Percentiles rank a stretch among this genome's conserved stretches.
Evolutionary conservation across 805 yeast genomes (phyloP).

Genomic region (Wickerhamiella cacticola): DNA sequence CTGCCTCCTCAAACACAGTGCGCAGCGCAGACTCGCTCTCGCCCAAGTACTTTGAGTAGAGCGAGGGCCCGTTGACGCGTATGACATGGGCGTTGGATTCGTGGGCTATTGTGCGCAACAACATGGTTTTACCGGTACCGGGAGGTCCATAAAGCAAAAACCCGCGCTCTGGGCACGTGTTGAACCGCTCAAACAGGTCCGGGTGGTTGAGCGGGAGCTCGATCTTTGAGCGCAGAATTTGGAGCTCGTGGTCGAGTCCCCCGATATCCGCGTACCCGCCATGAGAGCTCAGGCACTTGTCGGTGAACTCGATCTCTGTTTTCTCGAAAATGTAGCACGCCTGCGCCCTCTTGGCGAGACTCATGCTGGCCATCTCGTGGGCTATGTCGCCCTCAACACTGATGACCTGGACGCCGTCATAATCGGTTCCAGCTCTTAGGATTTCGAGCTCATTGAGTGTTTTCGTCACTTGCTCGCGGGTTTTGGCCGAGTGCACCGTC

Average conservation of each 20-base stretch:
- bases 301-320: slow-evolving; percentile 17
- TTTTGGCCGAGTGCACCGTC: slow-evolving; percentile 22
- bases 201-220: slow-evolving; percentile 76
- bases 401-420: slow-evolving; percentile 43
- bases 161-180: slow-evolving; percentile 89
- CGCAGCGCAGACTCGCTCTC: slow-evolving; percentile 85
- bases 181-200: slow-evolving; percentile 62
- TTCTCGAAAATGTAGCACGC: not conserved
- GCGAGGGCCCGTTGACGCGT: slow-evolving; percentile 79
- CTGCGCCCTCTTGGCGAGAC: slow-evolving; percentile 21
- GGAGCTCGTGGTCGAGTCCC: slow-evolving; percentile 58
- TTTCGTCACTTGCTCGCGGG: slow-evolving; percentile 25
- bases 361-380: slow-evolving; percentile 33
- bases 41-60: slow-evolving; percentile 85
- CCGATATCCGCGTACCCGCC: slow-evolving; percentile 51
- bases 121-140: slow-evolving; percentile 92
- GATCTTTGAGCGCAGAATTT: slow-evolving; percentile 49
- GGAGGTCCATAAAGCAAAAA: slow-evolving; percentile 92
- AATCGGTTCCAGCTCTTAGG: slow-evolving; percentile 28
- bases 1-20: slow-evolving; percentile 73
- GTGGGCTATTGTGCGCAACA: slow-evolving; percentile 68
- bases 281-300: not conserved
- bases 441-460: slow-evolving; percentile 31
- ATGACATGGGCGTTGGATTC: slow-evolving; percentile 71
- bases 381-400: slow-evolving; percentile 39